Conservation (phyloP, 768 basidiomycete genomes). For the Boletus speciosus region DNA sequence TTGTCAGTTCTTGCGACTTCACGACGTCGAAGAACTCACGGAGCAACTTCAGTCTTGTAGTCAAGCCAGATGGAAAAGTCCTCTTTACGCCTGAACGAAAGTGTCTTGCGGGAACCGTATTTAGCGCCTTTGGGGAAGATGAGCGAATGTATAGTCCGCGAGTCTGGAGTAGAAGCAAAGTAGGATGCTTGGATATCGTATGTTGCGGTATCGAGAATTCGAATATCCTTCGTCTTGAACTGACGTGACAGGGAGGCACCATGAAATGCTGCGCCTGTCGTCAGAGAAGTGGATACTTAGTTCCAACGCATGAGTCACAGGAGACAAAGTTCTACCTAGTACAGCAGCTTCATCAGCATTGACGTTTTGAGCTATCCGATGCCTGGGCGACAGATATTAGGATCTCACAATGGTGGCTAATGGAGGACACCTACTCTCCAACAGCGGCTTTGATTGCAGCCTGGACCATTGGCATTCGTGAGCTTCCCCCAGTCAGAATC, state of each 20-base stretch:
- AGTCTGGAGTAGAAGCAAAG: constrained; percentile 52
- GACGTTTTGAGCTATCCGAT: constrained; percentile 89
- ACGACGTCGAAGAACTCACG: constrained; percentile 41
- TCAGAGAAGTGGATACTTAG: background rate
- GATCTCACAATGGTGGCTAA: background rate
- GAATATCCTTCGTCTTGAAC: constrained; percentile 94
- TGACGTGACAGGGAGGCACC: constrained; percentile 85
- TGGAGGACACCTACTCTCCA: constrained; percentile 57
- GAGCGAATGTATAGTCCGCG: constrained; percentile 66
- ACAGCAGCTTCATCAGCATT: constrained; percentile 97
- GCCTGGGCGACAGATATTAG: constrained; percentile 35
- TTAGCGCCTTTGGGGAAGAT: constrained; percentile 80
- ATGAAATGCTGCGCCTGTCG: constrained; percentile 75
- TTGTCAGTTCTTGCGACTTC: constrained; percentile 2
- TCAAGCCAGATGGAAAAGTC: constrained; percentile 78
- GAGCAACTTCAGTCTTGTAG: constrained; percentile 63
- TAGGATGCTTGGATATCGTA: constrained; percentile 82
- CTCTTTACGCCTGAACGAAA: constrained; percentile 81
- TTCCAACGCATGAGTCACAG: background rate
- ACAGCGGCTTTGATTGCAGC: constrained; percentile 71
- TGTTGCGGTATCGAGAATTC: constrained; percentile 66
- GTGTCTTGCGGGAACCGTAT: constrained; percentile 76
- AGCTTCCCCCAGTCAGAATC: constrained; percentile 88
- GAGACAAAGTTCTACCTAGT: constrained; percentile 47
- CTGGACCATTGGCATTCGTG: constrained; percentile 91